Percentiles rank a stretch among this genome's conserved stretches.
phyloP scores from a whole-genome alignment of 2,329 filamentous ascomycete species.

The Aspergillus bombycis region DNA sequence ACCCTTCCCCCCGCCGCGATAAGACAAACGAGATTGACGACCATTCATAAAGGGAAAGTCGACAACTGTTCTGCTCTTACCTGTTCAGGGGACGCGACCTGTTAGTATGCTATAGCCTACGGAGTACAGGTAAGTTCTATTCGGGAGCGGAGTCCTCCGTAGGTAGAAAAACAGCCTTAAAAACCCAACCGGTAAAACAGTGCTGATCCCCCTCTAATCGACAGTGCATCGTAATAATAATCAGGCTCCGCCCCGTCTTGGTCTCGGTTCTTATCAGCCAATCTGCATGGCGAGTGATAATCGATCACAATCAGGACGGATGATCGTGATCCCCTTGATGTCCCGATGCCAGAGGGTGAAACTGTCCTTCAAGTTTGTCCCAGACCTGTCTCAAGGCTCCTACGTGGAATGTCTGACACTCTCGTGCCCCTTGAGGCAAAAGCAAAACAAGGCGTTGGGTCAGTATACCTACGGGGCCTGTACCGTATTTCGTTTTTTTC shows the following conservation, averaged over 20 bases:
- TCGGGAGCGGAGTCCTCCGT: neutral
- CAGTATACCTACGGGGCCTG: too few relatives aligned
- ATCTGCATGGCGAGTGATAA: conserved; percentile 1
- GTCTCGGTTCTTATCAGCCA: neutral
- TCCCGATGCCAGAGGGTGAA: neutral
- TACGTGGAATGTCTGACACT: neutral
- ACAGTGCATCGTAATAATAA: conserved; percentile 2
- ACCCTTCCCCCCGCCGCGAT: too few relatives aligned
- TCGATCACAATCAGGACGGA: neutral
- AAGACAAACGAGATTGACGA: too few relatives aligned
- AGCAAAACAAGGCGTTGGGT: neutral
- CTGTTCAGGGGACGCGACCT: too few relatives aligned
- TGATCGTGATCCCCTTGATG: neutral
- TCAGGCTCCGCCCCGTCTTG: neutral
- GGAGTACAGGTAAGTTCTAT: too few relatives aligned
- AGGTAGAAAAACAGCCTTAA: neutral
- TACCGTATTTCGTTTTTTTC: neutral
- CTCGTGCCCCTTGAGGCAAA: neutral
- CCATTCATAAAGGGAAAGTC: too few relatives aligned
- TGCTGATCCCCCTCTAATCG: neutral
- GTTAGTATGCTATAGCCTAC: neutral
- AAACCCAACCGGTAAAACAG: neutral
- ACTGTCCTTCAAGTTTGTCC: neutral
- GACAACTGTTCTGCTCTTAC: too few relatives aligned
- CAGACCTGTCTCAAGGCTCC: neutral